These are phyloP conservation scores for Lactarius hatsudake DNA, from an alignment of 768 basidiomycete species.

Conservation along the genomic window DNA sequence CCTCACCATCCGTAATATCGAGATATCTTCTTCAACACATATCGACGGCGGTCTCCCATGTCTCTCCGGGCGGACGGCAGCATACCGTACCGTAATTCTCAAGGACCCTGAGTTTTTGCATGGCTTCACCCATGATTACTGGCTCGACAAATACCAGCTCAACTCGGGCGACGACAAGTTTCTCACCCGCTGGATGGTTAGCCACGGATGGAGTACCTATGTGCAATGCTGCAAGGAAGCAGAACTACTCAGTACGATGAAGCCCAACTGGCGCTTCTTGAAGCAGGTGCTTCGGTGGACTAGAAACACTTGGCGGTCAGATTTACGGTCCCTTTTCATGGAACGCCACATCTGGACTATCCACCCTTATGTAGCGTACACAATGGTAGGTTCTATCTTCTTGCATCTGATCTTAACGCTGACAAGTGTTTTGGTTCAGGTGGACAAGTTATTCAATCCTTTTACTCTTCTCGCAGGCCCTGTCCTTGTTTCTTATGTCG, in stretches of 20 bases:
- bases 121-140: constrained; percentile 92
- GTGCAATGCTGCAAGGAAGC: constrained; percentile 84
- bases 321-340: constrained; percentile 84
- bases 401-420: constrained; percentile 15
- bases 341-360: constrained; percentile 84
- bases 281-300: constrained; percentile 95
- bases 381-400: constrained; percentile 58
- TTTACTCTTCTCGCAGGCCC: constrained; percentile 86
- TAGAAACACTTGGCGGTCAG: constrained; percentile 90
- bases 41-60: constrained; percentile 92
- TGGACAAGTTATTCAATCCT: constrained; percentile 84
- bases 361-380: constrained; percentile 80
- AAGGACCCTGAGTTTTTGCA: constrained; percentile 93
- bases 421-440: constrained; percentile 40
- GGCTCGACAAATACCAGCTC: constrained; percentile 91
- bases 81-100: constrained; percentile 90
- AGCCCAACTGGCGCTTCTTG: constrained; percentile 93
- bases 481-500: constrained; percentile 67
- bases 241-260: constrained; percentile 90
- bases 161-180: constrained; percentile 96
- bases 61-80: constrained; percentile 89
- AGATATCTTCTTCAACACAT: constrained; percentile 84
- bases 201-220: constrained; percentile 93
- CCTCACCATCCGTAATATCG: constrained; percentile 90
- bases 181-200: constrained; percentile 94